Percentiles rank a stretch among this genome's conserved stretches.
These are phyloP conservation scores for Raphanus sativus DNA, from an alignment of 345 rosid species.

Conservation along the genomic window DNA sequence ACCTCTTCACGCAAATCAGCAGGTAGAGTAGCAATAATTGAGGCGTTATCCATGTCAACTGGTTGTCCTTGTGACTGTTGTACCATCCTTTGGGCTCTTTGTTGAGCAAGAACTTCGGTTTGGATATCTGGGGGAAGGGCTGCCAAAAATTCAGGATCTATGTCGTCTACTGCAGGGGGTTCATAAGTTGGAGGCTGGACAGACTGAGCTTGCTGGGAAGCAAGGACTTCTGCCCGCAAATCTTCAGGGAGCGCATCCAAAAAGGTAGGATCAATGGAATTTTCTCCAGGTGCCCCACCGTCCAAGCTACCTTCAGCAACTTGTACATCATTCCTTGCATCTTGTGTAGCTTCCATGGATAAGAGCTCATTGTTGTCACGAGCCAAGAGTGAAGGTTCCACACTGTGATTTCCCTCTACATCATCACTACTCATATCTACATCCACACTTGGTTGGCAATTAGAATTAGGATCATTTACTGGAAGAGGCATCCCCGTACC, in stretches of 20 bases:
- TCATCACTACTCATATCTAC: slow-evolving; percentile 73
- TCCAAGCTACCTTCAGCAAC: slow-evolving; percentile 60
- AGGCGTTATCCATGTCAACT: slow-evolving; percentile 98
- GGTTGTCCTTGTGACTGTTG: slow-evolving; percentile 97
- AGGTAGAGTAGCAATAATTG: slow-evolving; percentile 96
- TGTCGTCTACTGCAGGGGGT: slow-evolving; percentile 88
- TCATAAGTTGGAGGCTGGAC: slow-evolving; percentile 82
- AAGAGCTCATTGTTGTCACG: slow-evolving; percentile 46
- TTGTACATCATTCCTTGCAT: slow-evolving; percentile 14
- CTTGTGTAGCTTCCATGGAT: slow-evolving; percentile 40
- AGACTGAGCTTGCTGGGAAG: slow-evolving; percentile 95
- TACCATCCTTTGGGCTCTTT: slow-evolving; percentile 85
- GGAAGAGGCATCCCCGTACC: slow-evolving; percentile 41
- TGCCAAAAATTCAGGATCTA: slow-evolving; percentile 97
- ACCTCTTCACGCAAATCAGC: slow-evolving; percentile 99
- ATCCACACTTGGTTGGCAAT: slow-evolving; percentile 51
- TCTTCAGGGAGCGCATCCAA: slow-evolving; percentile 96
- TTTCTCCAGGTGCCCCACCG: slow-evolving; percentile 56
- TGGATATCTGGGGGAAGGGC: slow-evolving; percentile 99
- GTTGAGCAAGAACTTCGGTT: slow-evolving; percentile 98
- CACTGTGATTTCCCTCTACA: slow-evolving; percentile 57
- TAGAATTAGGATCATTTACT: slow-evolving; percentile 38
- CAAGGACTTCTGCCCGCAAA: slow-evolving; percentile 88
- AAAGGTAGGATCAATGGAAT: slow-evolving; percentile 94
- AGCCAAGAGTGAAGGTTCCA: slow-evolving; percentile 45